A percentile compares a stretch with the other conserved stretches of the same genome.
Conservation (phyloP, 2,329 filamentous ascomycete species). For the Byssochlamys sp. region DNA sequence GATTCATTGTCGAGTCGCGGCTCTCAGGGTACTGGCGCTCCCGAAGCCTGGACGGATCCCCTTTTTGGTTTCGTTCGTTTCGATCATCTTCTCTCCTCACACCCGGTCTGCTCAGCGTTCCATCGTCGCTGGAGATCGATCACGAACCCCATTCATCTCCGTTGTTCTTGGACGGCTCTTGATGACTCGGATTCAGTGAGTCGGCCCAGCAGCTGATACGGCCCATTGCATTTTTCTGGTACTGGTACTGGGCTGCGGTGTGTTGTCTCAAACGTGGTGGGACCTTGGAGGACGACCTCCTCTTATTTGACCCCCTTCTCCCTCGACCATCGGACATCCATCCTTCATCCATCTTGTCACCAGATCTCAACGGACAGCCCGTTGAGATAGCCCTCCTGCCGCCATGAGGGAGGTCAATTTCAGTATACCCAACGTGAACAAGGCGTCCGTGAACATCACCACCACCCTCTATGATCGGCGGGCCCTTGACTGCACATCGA, state of each 20-base stretch:
- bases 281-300: neutral
- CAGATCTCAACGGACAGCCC: neutral
- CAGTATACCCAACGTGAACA: slow-evolving; percentile 98
- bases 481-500: slow-evolving; percentile 95
- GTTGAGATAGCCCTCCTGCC: slow-evolving; percentile 18
- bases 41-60: neutral
- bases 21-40: neutral
- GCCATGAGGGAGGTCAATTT: slow-evolving; percentile 99
- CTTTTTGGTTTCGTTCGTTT: slow-evolving; percentile 2
- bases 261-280: neutral
- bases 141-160: slow-evolving; percentile 3
- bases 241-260: neutral
- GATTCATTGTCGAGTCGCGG: neutral
- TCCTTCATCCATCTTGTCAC: slow-evolving; percentile 3
- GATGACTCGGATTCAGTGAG: neutral
- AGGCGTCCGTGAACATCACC: slow-evolving; percentile 97
- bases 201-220: neutral
- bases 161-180: slow-evolving; percentile 1
- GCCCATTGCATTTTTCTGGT: neutral
- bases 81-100: slow-evolving; percentile 12
- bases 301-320: neutral
- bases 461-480: slow-evolving; percentile 95
- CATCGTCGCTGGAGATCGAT: slow-evolving; percentile 5
- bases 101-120: slow-evolving; percentile 11
- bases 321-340: neutral